phyloP scores from a whole-genome alignment of 495 filamentous ascomycete genomes.

The Glonium stellatum region DNA sequence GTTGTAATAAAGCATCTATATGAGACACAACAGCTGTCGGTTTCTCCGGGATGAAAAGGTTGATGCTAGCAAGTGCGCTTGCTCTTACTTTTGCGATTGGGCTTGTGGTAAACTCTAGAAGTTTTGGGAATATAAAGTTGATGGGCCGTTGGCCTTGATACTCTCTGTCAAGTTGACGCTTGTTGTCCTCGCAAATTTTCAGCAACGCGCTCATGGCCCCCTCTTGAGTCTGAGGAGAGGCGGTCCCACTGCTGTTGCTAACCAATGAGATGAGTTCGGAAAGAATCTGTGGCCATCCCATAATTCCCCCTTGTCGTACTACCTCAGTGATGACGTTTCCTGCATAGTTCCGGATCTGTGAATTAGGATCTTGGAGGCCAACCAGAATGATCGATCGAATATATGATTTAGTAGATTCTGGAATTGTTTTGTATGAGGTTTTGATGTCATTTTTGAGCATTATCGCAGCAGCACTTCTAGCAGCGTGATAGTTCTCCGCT shows the following conservation, averaged over 20 bases:
- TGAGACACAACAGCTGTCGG: slow-evolving; percentile 67
- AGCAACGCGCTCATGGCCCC: slow-evolving; percentile 86
- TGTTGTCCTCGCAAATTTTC: slow-evolving; percentile 97
- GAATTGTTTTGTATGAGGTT: slow-evolving; percentile 60
- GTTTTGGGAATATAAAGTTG: slow-evolving; percentile 81
- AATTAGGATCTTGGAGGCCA: slow-evolving; percentile 71
- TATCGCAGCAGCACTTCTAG: slow-evolving; percentile 79
- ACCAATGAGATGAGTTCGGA: slow-evolving; percentile 71
- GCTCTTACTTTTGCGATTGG: slow-evolving; percentile 66
- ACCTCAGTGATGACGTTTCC: slow-evolving; percentile 96
- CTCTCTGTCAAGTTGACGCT: slow-evolving; percentile 74
- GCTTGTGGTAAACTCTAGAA: slow-evolving; percentile 77
- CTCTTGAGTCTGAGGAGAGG: slow-evolving; percentile 68
- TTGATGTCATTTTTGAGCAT: slow-evolving; percentile 93
- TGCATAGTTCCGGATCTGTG: slow-evolving; percentile 77
- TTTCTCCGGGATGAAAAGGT: slow-evolving; percentile 80
- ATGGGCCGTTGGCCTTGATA: slow-evolving; percentile 80
- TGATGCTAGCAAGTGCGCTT: slow-evolving; percentile 73
- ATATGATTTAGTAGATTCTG: slow-evolving; percentile 59
- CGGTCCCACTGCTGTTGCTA: slow-evolving; percentile 61
- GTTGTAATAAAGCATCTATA: slow-evolving; percentile 72
- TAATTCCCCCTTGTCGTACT: slow-evolving; percentile 72
- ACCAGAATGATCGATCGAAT: slow-evolving; percentile 71
- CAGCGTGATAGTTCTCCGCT: slow-evolving; percentile 56
- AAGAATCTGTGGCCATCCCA: slow-evolving; percentile 86